phyloP scores from a whole-genome alignment of 108 stramenopile genomes.

The Nitzschia sp. region DNA sequence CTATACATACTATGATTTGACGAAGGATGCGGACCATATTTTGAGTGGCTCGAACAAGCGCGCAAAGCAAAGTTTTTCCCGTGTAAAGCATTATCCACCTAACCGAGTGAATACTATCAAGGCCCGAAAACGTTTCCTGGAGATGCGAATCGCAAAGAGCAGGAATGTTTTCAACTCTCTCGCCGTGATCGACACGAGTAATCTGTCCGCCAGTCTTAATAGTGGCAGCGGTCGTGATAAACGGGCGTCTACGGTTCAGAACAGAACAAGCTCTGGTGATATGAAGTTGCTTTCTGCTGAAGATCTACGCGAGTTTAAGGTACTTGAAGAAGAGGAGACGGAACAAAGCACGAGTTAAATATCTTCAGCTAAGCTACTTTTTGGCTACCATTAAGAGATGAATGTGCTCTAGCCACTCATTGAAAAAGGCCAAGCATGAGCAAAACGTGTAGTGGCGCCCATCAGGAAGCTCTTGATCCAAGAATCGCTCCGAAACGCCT shows the following conservation, averaged over 20 bases:
- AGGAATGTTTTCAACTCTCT: conserved; percentile 15
- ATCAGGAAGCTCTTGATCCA: not conserved
- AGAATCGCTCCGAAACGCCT: not conserved
- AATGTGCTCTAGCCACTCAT: not conserved
- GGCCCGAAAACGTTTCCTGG: not conserved
- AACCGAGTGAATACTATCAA: not conserved
- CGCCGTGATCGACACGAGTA: conserved; percentile 4
- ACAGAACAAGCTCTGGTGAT: not conserved
- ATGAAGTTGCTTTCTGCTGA: no score
- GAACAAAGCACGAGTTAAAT: not conserved
- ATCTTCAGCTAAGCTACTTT: no score
- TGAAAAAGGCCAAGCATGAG: not conserved
- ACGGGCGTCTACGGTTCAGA: no score
- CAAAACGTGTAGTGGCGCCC: conserved; percentile 4
- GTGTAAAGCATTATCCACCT: conserved; percentile 41
- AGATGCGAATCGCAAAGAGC: not conserved
- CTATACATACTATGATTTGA: conserved; percentile 74
- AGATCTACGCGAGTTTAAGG: no score
- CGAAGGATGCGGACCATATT: conserved; percentile 69
- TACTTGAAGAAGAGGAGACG: not conserved
- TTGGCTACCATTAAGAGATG: no score
- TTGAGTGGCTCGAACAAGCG: conserved; percentile 24
- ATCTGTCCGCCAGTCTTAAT: not conserved
- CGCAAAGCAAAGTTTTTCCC: conserved; percentile 37
- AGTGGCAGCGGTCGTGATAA: no score